Conservation (phyloP, 2,329 filamentous ascomycete species). For the Diaporthe aspalathi region DNA sequence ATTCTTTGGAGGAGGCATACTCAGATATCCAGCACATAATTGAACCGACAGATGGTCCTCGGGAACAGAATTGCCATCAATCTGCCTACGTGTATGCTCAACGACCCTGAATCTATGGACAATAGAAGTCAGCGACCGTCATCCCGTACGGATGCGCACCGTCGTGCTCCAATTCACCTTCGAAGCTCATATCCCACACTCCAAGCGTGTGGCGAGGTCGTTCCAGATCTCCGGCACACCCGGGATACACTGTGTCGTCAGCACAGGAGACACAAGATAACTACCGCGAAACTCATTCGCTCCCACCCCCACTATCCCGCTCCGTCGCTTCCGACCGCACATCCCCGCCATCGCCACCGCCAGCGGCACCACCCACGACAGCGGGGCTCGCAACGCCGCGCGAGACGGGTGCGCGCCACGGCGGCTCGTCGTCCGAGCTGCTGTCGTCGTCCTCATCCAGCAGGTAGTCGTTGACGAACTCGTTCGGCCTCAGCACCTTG, state of each 20-base stretch:
- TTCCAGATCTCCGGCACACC: neutral
- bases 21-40: neutral
- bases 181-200: neutral
- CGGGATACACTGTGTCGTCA: too few relatives aligned
- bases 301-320: conserved; percentile 6
- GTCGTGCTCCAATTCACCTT: neutral
- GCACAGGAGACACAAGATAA: neutral
- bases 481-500: conserved; percentile 31
- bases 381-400: neutral
- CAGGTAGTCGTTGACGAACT: conserved; percentile 36
- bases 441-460: neutral
- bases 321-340: conserved; percentile 29
- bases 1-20: neutral
- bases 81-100: neutral
- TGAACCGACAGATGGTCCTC: neutral
- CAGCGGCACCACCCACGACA: neutral
- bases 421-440: neutral
- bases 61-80: neutral
- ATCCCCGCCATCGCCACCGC: neutral
- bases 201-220: too few relatives aligned
- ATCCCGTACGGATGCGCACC: neutral
- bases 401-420: neutral
- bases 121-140: neutral
- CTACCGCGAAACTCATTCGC: neutral
- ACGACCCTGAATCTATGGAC: neutral